Evolutionary conservation across 345 rosid genomes (phyloP).

Genomic region (Psidium friedrichsthalianum): DNA sequence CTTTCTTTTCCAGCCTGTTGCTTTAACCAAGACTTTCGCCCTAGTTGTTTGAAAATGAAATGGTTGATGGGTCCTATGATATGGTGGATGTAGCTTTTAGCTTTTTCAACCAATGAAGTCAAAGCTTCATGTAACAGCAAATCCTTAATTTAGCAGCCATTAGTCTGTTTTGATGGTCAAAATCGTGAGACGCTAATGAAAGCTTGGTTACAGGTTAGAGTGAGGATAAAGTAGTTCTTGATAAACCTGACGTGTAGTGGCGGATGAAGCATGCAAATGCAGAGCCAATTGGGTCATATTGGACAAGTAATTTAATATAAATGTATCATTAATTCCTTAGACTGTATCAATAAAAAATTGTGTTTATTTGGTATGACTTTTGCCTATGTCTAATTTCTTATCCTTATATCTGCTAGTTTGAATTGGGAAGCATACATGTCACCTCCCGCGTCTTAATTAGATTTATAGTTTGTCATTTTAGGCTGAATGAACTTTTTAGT

Average conservation of each 20-base stretch:
- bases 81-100: not conserved
- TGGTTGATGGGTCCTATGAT: not conserved
- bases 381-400: not conserved
- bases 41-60: not conserved
- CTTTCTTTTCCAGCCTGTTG: not conserved
- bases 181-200: not conserved
- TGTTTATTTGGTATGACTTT: not conserved
- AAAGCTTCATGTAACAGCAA: not conserved
- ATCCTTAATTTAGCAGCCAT: not conserved
- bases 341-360: not conserved
- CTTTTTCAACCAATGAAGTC: not conserved
- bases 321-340: conserved; percentile 34
- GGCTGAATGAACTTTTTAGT: not conserved
- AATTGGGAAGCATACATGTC: not conserved
- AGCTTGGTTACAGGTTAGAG: conserved; percentile 36
- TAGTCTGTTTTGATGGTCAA: not conserved
- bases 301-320: conserved; percentile 66
- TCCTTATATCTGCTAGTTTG: not conserved
- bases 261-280: conserved; percentile 40
- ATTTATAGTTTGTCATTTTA: not conserved
- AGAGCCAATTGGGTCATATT: conserved; percentile 70
- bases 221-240: conserved; percentile 57
- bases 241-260: conserved; percentile 39
- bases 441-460: not conserved
- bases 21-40: not conserved